phyloP scores from a whole-genome alignment of 192 early-diverging fungal species.

The Coemansia sp. region DNA sequence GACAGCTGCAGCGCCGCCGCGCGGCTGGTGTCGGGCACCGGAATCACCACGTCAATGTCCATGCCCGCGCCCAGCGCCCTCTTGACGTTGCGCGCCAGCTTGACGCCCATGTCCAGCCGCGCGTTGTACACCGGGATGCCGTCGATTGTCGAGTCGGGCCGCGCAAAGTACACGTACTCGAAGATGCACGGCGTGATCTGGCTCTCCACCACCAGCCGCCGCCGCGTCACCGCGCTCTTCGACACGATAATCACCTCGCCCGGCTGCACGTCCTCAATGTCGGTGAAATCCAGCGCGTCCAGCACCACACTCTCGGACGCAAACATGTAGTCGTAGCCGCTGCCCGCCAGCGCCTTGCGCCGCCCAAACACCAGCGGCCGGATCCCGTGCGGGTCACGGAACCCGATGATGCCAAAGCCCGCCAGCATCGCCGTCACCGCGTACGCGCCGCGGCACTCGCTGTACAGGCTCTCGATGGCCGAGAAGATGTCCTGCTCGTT shows the following conservation, averaged over 20 bases:
- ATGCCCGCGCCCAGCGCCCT: slow-evolving; percentile 66
- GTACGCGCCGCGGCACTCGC: slow-evolving; percentile 85
- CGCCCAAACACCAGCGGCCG: slow-evolving; percentile 92
- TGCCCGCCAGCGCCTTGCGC: slow-evolving; percentile 54
- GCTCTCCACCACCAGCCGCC: slow-evolving; percentile 56
- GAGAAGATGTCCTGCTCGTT: slow-evolving; percentile 99
- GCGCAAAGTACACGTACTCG: slow-evolving; percentile 99
- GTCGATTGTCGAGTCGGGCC: slow-evolving; percentile 97
- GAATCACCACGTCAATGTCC: slow-evolving; percentile 99
- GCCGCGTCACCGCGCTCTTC: slow-evolving; percentile 63
- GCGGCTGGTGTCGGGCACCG: slow-evolving; percentile 96
- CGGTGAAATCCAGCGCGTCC: slow-evolving; percentile 84
- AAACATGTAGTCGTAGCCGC: slow-evolving; percentile 95
- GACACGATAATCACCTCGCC: slow-evolving; percentile 95
- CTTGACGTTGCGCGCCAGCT: slow-evolving; percentile 80
- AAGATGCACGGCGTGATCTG: slow-evolving; percentile 94
- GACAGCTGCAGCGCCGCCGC: slow-evolving; percentile 91
- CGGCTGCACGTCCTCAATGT: slow-evolving; percentile 85
- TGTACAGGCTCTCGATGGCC: slow-evolving; percentile 79
- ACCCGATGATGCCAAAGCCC: slow-evolving; percentile 93
- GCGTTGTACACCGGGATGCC: slow-evolving; percentile 98
- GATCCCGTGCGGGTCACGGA: slow-evolving; percentile 95
- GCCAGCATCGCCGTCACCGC: slow-evolving; percentile 97
- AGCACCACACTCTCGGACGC: slow-evolving; percentile 96
- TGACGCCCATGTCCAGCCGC: slow-evolving; percentile 96